Conservation (phyloP, 2,329 filamentous ascomycete genomes). For the Coniochaeta sp. region DNA sequence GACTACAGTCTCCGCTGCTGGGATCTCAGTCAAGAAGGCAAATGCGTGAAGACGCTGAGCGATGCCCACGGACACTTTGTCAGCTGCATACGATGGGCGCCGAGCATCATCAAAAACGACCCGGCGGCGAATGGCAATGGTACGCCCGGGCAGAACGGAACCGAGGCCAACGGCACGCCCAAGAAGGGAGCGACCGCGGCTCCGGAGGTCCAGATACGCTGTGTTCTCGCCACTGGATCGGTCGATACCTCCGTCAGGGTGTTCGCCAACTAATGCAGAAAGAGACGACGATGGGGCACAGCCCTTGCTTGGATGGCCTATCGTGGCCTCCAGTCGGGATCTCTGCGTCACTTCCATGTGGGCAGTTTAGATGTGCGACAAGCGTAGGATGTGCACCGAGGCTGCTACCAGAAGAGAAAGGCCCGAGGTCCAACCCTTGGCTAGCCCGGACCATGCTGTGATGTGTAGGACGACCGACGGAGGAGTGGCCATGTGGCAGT, state of each 20-base stretch:
- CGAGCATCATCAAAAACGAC: constrained; percentile 59
- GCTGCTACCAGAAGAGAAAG: background rate
- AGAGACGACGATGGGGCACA: background rate
- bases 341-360: background rate
- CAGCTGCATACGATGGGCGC: constrained; percentile 82
- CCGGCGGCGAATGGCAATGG: constrained; percentile 23
- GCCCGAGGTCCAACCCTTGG: background rate
- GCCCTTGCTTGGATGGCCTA: background rate
- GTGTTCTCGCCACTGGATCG: background rate
- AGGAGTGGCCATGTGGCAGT: background rate
- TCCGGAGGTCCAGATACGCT: background rate
- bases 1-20: constrained; percentile 92
- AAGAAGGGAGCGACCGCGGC: background rate
- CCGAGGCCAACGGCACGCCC: background rate
- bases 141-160: constrained; percentile 11
- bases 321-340: background rate
- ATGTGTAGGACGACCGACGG: background rate
- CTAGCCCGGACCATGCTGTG: background rate
- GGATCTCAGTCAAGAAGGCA: constrained; percentile 86
- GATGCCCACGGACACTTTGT: constrained; percentile 81
- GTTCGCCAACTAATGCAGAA: background rate
- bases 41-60: constrained; percentile 74
- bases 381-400: background rate
- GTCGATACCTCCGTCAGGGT: background rate
- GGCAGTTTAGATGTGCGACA: background rate